Percentiles rank a stretch among this genome's conserved stretches.
Conservation (phyloP, 2,329 filamentous ascomycete genomes). For the Exophiala sp. region DNA sequence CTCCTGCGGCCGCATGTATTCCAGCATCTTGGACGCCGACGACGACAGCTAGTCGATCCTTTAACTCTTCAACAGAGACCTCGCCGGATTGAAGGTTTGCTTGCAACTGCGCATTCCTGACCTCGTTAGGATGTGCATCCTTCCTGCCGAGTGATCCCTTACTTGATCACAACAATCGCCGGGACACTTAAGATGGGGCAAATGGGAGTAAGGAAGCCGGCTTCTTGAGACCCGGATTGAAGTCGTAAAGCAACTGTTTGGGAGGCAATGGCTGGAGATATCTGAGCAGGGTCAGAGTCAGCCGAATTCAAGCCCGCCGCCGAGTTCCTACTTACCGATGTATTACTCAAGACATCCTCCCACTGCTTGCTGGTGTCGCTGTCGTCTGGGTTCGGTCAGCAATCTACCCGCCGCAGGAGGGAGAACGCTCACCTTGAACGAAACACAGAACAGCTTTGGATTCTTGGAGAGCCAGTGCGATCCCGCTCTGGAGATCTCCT, state of each 20-base stretch:
- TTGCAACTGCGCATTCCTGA: constrained; percentile 65
- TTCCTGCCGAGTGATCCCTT: constrained; percentile 29
- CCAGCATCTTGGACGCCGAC: constrained; percentile 31
- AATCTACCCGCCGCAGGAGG: not conserved
- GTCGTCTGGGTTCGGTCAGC: constrained; percentile 50
- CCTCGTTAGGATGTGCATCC: constrained; percentile 5
- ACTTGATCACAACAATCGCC: constrained; percentile 72
- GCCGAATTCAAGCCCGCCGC: no score
- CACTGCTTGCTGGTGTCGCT: constrained; percentile 62
- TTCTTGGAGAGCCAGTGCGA: constrained; percentile 66
- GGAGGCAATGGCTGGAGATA: constrained; percentile 40
- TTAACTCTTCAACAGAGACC: constrained; percentile 60
- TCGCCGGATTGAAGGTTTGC: constrained; percentile 62
- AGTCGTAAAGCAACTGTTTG: constrained; percentile 67
- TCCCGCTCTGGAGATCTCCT: constrained; percentile 74
- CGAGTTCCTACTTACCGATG: no score
- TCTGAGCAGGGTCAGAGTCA: constrained; percentile 11
- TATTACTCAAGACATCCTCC: constrained; percentile 47
- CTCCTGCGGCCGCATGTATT: not conserved
- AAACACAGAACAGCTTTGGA: constrained; percentile 79
- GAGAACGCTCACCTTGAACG: constrained; percentile 56
- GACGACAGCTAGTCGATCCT: constrained; percentile 48
- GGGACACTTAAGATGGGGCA: constrained; percentile 76
- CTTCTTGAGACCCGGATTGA: constrained; percentile 68
- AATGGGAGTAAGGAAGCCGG: constrained; percentile 72